Percentiles rank a stretch among this genome's conserved stretches.
Conservation (phyloP, 306 rosid species). For the Cyclanthera cordifolia region DNA sequence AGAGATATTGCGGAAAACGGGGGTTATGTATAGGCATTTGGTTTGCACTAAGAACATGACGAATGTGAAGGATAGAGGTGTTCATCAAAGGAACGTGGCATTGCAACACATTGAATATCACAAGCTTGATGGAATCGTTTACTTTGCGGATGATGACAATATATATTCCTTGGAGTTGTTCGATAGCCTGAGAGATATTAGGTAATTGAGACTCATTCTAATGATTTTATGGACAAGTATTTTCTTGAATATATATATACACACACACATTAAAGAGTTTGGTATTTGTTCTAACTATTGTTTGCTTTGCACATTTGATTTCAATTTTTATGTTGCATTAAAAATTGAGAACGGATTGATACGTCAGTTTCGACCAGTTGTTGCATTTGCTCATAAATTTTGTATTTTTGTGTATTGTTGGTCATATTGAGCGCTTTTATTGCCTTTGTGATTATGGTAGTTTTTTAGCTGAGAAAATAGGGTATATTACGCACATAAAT, state of each 20-base stretch:
- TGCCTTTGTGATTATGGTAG: neutral
- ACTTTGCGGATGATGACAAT: slow-evolving; percentile 90
- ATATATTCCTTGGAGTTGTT: slow-evolving; percentile 72
- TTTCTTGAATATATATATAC: neutral
- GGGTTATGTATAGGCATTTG: slow-evolving; percentile 85
- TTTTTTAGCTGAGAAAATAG: neutral
- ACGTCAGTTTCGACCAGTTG: neutral
- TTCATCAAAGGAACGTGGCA: slow-evolving; percentile 85
- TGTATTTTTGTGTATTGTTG: neutral
- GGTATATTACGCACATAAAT: neutral
- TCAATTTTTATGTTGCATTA: neutral
- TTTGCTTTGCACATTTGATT: neutral
- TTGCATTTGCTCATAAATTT: neutral
- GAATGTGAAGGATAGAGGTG: slow-evolving; percentile 76
- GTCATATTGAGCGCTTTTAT: neutral
- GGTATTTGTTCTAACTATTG: neutral
- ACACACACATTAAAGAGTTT: neutral
- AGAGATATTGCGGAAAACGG: slow-evolving; percentile 77
- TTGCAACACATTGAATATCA: slow-evolving; percentile 86
- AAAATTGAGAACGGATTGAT: neutral
- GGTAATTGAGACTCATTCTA: slow-evolving; percentile 27
- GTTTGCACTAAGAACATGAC: slow-evolving; percentile 53
- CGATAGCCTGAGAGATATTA: slow-evolving; percentile 56
- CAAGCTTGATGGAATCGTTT: slow-evolving; percentile 77
- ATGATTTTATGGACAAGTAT: neutral